Evolutionary conservation across 1,139 yeast species (phyloP).

Genomic region (Meyerozyma guilliermondii): DNA sequence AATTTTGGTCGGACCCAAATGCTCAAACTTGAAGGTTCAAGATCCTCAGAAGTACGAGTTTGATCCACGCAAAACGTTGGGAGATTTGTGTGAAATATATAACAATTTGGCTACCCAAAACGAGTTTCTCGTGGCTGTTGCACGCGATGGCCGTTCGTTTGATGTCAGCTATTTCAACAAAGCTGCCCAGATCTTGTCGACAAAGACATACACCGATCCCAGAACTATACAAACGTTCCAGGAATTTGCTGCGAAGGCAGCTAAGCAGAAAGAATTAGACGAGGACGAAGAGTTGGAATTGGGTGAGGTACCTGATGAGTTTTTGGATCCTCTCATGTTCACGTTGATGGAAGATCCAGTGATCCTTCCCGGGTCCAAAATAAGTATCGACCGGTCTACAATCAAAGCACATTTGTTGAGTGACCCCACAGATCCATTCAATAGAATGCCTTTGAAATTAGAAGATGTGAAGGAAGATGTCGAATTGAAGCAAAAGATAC

Average conservation of each 20-base stretch:
- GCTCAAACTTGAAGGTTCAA: conserved; percentile 79
- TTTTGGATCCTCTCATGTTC: conserved; percentile 93
- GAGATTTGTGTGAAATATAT: conserved; percentile 69
- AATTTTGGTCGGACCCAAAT: conserved; percentile 91
- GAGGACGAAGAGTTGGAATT: conserved; percentile 81
- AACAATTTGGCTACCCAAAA: conserved; percentile 61
- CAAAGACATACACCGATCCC: conserved; percentile 48
- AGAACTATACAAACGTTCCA: conserved; percentile 48
- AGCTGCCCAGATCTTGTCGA: conserved; percentile 62
- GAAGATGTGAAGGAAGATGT: conserved; percentile 82
- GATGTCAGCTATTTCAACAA: conserved; percentile 58
- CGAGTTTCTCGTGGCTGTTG: conserved; percentile 73
- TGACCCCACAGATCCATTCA: conserved; percentile 96
- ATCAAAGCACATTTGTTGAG: conserved; percentile 90
- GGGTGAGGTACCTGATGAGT: conserved; percentile 96
- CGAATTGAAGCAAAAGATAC: conserved; percentile 60
- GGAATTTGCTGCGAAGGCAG: conserved; percentile 60
- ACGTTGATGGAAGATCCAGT: conserved; percentile 97
- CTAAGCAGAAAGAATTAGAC: conserved; percentile 53
- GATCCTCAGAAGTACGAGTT: conserved; percentile 82
- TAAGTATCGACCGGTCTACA: conserved; percentile 83
- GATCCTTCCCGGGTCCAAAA: conserved; percentile 76
- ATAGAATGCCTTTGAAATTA: conserved; percentile 81
- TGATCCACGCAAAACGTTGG: conserved; percentile 69
- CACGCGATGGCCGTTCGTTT: conserved; percentile 88